These are phyloP conservation scores for Yamadazyma phyllophila DNA, from an alignment of 805 yeast species.

Conservation along the genomic window DNA sequence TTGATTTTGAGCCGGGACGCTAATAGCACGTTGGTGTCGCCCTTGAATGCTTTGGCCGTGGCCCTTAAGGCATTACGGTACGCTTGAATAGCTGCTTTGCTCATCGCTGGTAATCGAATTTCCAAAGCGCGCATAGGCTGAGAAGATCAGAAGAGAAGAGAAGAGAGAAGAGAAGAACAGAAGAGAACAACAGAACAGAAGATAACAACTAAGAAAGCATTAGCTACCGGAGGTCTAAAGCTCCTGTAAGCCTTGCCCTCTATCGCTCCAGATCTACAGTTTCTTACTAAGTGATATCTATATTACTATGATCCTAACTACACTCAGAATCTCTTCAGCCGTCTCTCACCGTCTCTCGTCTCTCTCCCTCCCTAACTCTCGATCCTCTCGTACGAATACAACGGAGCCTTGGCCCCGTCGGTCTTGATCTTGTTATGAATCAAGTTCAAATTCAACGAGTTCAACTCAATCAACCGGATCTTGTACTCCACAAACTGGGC, in stretches of 20 bases:
- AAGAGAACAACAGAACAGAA: no score
- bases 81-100: slow-evolving; percentile 43
- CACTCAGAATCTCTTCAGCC: no score
- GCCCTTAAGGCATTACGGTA: slow-evolving; percentile 70
- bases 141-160: background rate
- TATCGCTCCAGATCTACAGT: no score
- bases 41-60: slow-evolving; percentile 56
- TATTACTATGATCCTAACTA: no score
- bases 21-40: slow-evolving; percentile 45
- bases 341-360: background rate
- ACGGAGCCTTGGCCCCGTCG: slow-evolving; percentile 46
- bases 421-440: slow-evolving; percentile 26
- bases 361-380: background rate
- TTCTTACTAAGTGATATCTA: no score
- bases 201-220: no score
- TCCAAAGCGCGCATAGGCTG: background rate
- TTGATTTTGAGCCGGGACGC: slow-evolving; percentile 64
- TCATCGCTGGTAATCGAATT: background rate
- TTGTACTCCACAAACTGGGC: slow-evolving; percentile 45
- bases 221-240: no score
- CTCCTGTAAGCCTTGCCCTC: no score
- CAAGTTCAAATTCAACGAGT: slow-evolving; percentile 45
- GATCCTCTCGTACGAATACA: slow-evolving; percentile 47
- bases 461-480: slow-evolving; percentile 42
- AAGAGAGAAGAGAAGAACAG: background rate